Conservation (phyloP, 2,329 filamentous ascomycete genomes). For the Ophiostoma piceae region DNA sequence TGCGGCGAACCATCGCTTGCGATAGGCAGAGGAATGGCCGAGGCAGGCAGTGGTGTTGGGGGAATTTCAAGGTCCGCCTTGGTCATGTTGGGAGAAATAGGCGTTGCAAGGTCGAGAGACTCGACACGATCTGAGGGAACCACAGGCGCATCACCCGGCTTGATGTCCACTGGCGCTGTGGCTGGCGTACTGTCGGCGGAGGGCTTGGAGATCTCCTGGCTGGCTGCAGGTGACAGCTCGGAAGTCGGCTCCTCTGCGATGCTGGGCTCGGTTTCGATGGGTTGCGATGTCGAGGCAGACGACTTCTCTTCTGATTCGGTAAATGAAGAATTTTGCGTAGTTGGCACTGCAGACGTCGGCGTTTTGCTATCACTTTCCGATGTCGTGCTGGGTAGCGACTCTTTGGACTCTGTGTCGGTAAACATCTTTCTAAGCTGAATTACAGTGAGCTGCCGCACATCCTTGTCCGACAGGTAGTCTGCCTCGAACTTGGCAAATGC, state of each 20-base stretch:
- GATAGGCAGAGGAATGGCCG: not conserved
- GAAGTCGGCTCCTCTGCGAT: not conserved
- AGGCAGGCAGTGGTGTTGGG: not conserved
- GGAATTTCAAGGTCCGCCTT: not conserved
- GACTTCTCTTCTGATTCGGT: slow-evolving; percentile 41
- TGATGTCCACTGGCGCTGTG: slow-evolving; percentile 20
- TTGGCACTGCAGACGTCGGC: slow-evolving; percentile 30
- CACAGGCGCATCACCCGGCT: slow-evolving; percentile 22
- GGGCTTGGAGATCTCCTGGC: slow-evolving; percentile 27
- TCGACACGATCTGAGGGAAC: slow-evolving; percentile 35
- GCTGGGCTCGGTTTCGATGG: slow-evolving; percentile 22
- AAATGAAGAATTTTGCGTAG: slow-evolving; percentile 19
- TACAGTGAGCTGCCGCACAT: slow-evolving; percentile 86
- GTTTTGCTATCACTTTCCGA: slow-evolving; percentile 46
- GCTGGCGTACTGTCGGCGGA: not conserved
- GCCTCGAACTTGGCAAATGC: slow-evolving; percentile 86
- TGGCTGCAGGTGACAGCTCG: not conserved
- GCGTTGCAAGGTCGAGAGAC: slow-evolving; percentile 46
- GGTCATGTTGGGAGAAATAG: slow-evolving; percentile 16
- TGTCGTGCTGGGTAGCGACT: slow-evolving; percentile 43
- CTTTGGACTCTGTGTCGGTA: slow-evolving; percentile 78
- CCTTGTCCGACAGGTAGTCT: slow-evolving; percentile 93
- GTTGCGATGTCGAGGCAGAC: slow-evolving; percentile 38
- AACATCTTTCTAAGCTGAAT: slow-evolving; percentile 94
- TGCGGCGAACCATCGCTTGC: not conserved